Conservation (phyloP, 495 filamentous ascomycete species). For the Immersiella caudata region DNA sequence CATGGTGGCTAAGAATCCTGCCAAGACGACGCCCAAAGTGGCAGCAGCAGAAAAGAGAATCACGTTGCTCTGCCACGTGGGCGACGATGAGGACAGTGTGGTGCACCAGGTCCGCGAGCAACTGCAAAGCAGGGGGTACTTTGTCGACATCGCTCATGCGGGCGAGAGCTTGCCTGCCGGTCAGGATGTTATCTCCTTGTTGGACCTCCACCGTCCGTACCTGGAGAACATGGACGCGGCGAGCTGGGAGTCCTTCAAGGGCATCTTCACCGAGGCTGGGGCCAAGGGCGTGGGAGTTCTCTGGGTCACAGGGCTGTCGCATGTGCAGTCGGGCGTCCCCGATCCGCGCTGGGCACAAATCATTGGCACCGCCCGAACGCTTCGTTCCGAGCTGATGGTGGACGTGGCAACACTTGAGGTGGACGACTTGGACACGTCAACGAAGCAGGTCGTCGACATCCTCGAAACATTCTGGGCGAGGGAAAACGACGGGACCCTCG, state of each 20-base stretch:
- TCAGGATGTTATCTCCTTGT: slow-evolving; percentile 33
- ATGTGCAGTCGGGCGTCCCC: not conserved
- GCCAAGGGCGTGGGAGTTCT: not conserved
- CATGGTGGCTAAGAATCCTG: no score
- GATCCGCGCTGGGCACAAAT: not conserved
- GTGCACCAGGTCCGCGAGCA: not conserved
- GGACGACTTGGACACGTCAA: no score
- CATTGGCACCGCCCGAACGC: not conserved
- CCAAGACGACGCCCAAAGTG: no score
- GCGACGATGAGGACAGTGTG: not conserved
- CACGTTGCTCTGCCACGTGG: slow-evolving; percentile 15
- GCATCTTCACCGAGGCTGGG: not conserved
- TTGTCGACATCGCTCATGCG: not conserved
- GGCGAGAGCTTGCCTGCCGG: slow-evolving; percentile 15
- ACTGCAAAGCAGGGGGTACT: not conserved
- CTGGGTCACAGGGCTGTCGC: not conserved
- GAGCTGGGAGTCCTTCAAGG: slow-evolving; percentile 26
- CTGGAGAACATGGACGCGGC: slow-evolving; percentile 34
- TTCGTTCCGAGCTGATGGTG: not conserved
- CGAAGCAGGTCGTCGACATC: slow-evolving; percentile 7
- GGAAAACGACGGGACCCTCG: slow-evolving; percentile 28
- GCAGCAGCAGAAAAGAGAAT: not conserved
- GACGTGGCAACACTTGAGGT: no score
- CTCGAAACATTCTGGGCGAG: slow-evolving; percentile 29
- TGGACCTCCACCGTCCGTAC: slow-evolving; percentile 41